phyloP scores from a whole-genome alignment of 805 yeast species.

The Cyberlindnera euphorbiae region DNA sequence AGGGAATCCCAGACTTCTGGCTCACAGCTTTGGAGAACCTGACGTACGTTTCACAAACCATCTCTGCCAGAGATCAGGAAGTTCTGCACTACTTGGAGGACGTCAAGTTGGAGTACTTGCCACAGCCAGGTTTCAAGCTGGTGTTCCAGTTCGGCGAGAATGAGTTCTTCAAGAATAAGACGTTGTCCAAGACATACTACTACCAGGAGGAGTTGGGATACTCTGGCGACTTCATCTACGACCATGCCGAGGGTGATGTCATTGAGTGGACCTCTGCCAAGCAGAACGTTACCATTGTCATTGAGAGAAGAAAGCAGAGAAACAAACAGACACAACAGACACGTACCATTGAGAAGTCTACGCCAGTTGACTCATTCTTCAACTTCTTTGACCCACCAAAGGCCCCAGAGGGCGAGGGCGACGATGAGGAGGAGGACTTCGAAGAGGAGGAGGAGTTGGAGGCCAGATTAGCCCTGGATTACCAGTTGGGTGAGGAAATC shows the following conservation, averaged over 20 bases:
- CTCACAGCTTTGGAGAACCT: constrained; percentile 89
- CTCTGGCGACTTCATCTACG: constrained; percentile 94
- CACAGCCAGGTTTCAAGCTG: constrained; percentile 83
- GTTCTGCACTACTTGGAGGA: constrained; percentile 66
- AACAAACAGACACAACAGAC: constrained; percentile 95
- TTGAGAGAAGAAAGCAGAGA: constrained; percentile 96
- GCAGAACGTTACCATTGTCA: constrained; percentile 74
- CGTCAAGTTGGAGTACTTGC: constrained; percentile 73
- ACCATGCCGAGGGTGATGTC: constrained; percentile 88
- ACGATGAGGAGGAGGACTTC: constrained; percentile 50
- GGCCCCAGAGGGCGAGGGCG: constrained; percentile 53
- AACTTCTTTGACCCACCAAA: constrained; percentile 92
- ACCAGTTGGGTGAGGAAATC: constrained; percentile 92
- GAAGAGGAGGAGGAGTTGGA: constrained; percentile 73
- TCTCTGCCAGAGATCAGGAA: constrained; percentile 86
- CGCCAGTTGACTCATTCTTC: constrained; percentile 94
- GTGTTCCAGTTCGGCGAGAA: constrained; percentile 76
- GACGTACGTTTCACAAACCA: constrained; percentile 72
- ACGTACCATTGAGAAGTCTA: constrained; percentile 87
- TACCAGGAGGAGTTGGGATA: constrained; percentile 93
- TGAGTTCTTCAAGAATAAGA: constrained; percentile 69
- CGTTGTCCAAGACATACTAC: constrained; percentile 79
- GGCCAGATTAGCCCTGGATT: constrained; percentile 82
- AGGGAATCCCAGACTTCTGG: constrained; percentile 95
- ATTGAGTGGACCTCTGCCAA: constrained; percentile 82